These are phyloP conservation scores for Silybum marianum DNA, from an alignment of 129 eudicot genomes.

Conservation along the genomic window DNA sequence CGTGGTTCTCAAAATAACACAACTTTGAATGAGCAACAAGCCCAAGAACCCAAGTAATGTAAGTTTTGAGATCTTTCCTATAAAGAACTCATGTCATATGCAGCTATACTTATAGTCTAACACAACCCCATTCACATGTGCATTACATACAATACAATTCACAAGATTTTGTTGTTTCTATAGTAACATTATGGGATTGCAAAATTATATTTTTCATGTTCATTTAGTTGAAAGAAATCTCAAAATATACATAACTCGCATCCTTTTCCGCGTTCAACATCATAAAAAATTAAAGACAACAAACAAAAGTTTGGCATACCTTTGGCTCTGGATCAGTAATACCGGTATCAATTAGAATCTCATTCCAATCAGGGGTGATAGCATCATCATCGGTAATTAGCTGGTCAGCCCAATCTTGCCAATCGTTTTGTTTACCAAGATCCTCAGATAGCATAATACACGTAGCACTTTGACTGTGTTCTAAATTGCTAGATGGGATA, in stretches of 20 bases:
- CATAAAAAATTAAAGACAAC: background rate
- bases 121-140: background rate
- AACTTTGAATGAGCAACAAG: background rate
- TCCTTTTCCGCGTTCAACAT: background rate
- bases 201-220: background rate
- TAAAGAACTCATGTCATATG: background rate
- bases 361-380: conserved; percentile 79
- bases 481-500: conserved; percentile 50
- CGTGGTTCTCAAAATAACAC: background rate
- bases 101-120: background rate
- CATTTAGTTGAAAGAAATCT: background rate
- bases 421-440: conserved; percentile 61
- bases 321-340: conserved; percentile 59
- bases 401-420: conserved; percentile 92
- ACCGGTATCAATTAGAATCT: conserved; percentile 63
- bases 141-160: background rate
- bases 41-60: conserved; percentile 3
- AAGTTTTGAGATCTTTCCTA: background rate
- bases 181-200: background rate
- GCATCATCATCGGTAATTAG: conserved; percentile 67
- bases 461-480: conserved; percentile 27
- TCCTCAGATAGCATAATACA: conserved; percentile 54
- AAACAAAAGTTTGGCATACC: conserved; percentile 37
- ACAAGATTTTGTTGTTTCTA: background rate
- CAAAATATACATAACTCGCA: background rate